Base-by-base conservation (phyloP, 805 yeast genomes). In the Candida golubevii region DNA sequence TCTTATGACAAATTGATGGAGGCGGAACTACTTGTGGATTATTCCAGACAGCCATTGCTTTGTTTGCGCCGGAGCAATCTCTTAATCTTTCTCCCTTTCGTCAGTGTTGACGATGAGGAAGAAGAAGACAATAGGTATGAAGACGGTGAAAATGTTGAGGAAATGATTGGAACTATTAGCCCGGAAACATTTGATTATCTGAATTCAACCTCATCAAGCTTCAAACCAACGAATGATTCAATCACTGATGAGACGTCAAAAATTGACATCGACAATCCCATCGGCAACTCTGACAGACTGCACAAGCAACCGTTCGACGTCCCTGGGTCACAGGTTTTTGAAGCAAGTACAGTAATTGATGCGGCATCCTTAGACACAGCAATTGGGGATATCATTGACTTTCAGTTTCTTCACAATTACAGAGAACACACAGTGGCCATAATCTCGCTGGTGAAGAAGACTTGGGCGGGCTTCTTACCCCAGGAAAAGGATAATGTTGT, bases 401-500 rank as follows among this genome's bases (percentile, higher is more conserved):
- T 83, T 53, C 80, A 79, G 39, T 90, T 86, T 59, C 62, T 91
- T 33, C 64, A 80, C 56, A 83, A 83, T 44, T 91, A 88, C 58
- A 69, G 84, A 51, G 93, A 84, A 46, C 95, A 97, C 0, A 90
- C 97, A 0, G 53, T 88, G 15, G 91, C 85, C 0, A 72, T 88
- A 5, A 59, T 88, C 26, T 76, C 80, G 42, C 78, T 79, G 29
- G 67, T 57, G 37, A 52, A 65, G 13, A 71, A 76, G 14, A 79
- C 89, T 0, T 88, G 97, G 96, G 82, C 95, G 0, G 96, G 96
- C 0, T 74, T 78, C 42, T 63, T 84, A 30, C 74, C 83, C 2
- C 65, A 74, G 39, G 68, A 65, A 6, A 83, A 80, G 55, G 95
- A 88, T 56, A 83, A 80, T 13, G 69, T 80, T 28, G 71, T 73